Evolutionary conservation across 371 early-diverging fungal genomes (phyloP).

Genomic region (Mucor mucedo): DNA sequence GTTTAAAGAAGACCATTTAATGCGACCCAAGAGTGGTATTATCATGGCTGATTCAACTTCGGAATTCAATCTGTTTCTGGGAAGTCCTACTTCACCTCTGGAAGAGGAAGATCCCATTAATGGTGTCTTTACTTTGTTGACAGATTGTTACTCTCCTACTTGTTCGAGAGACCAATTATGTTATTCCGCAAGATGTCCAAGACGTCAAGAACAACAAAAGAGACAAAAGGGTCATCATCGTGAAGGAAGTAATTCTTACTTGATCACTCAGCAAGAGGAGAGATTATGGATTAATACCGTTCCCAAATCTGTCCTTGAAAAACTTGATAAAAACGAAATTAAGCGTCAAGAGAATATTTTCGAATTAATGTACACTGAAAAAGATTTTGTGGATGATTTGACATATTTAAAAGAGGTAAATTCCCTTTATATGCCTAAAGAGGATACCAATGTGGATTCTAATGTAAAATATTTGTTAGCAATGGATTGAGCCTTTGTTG

Average conservation of each 20-base stretch:
- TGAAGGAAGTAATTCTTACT: conserved; percentile 26
- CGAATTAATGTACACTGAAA: conserved; percentile 91
- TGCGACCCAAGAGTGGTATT: conserved; percentile 20
- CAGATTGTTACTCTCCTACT: conserved; percentile 81
- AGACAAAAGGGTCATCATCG: conserved; percentile 17
- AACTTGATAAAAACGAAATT: conserved; percentile 74
- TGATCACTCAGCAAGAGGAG: conserved; percentile 27
- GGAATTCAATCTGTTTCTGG: background rate
- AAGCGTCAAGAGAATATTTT: conserved; percentile 94
- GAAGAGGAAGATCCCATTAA: conserved; percentile 45
- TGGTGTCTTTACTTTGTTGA: conserved; percentile 86
- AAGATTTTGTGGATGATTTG: conserved; percentile 88
- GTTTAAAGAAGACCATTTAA: conserved; percentile 57
- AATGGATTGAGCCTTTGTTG: conserved; percentile 78
- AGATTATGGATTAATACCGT: conserved; percentile 68
- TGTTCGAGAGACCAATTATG: conserved; percentile 82
- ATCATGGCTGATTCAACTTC: background rate
- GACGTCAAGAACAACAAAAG: conserved; percentile 37
- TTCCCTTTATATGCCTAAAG: no score
- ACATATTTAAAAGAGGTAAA: conserved; percentile 60
- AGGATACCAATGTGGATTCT: no score
- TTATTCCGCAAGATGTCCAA: conserved; percentile 85
- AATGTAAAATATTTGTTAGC: conserved; percentile 27
- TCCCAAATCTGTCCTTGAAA: conserved; percentile 73
- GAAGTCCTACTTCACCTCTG: conserved; percentile 2